Percentiles rank a stretch among this genome's conserved stretches.
These are phyloP conservation scores for Paraconiothyrium sp. DNA, from an alignment of 2,329 filamentous ascomycete genomes.

Conservation along the genomic window DNA sequence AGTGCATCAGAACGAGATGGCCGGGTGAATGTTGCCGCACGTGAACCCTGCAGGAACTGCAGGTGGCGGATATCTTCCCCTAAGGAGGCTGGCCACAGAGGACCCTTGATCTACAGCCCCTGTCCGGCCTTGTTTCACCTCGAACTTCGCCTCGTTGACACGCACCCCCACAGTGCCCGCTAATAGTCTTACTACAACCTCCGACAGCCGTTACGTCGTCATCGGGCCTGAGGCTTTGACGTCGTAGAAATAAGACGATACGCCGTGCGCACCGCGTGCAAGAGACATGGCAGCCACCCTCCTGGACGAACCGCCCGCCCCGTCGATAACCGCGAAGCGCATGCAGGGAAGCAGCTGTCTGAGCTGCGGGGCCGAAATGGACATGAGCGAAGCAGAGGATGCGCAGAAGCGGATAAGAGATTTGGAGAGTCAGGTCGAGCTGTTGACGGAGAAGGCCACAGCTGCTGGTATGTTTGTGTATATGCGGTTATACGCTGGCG, in stretches of 20 bases:
- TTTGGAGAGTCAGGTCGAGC: constrained; percentile 74
- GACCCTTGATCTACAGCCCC: constrained; percentile 8
- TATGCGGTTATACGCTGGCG: constrained; percentile 20
- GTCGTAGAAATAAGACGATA: neutral
- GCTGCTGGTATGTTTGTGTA: constrained; percentile 61
- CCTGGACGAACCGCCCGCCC: constrained; percentile 29
- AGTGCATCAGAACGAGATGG: no score
- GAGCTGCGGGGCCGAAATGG: constrained; percentile 39
- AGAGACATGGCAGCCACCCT: constrained; percentile 31
- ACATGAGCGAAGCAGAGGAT: constrained; percentile 25
- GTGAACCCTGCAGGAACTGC: neutral
- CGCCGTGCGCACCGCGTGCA: neutral
- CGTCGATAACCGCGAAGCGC: constrained; percentile 31
- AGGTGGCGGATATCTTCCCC: neutral
- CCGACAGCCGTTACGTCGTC: constrained; percentile 10
- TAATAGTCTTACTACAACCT: neutral
- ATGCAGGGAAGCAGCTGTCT: constrained; percentile 39
- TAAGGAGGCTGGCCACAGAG: neutral
- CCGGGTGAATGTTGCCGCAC: neutral
- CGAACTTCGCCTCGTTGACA: constrained; percentile 7
- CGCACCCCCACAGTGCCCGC: constrained; percentile 7
- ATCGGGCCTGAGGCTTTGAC: constrained; percentile 4
- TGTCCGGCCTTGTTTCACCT: constrained; percentile 9
- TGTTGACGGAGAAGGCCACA: constrained; percentile 76
- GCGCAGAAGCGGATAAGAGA: constrained; percentile 55